Evolutionary conservation across 1,284 basidiomycete species (phyloP).

Genomic region (Trametes versicolor): DNA sequence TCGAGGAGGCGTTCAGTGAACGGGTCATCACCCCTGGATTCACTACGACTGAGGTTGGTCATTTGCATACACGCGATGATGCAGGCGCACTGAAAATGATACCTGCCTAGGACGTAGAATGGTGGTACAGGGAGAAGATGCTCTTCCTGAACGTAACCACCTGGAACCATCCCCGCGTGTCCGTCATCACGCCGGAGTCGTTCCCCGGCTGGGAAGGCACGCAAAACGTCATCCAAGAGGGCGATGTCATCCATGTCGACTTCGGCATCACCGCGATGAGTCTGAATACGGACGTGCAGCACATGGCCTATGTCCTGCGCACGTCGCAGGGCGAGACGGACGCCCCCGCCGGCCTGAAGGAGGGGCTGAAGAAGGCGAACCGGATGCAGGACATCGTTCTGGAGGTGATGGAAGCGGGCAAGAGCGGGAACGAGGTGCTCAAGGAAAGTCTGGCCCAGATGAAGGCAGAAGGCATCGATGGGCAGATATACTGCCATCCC

Average conservation of each 20-base stretch:
- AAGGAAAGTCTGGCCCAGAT: constrained; percentile 52
- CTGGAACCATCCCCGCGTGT: constrained; percentile 63
- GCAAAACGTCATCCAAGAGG: constrained; percentile 52
- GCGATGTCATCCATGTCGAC: constrained; percentile 64
- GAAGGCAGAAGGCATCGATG: constrained; percentile 54
- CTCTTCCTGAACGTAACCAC: constrained; percentile 57
- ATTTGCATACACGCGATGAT: background rate
- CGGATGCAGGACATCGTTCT: constrained; percentile 61
- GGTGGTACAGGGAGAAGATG: constrained; percentile 67
- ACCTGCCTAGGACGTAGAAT: constrained; percentile 55
- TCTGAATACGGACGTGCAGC: constrained; percentile 65
- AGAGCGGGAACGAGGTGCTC: constrained; percentile 60
- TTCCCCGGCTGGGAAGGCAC: constrained; percentile 58
- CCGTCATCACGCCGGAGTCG: constrained; percentile 54
- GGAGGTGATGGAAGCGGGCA: constrained; percentile 54
- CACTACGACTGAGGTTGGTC: constrained; percentile 55
- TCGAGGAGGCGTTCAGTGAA: constrained; percentile 61
- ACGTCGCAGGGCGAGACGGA: constrained; percentile 50
- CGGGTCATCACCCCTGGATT: constrained; percentile 51
- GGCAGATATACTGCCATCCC: constrained; percentile 62
- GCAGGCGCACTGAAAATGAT: background rate
- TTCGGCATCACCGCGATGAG: constrained; percentile 64
- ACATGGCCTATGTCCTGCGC: constrained; percentile 64
- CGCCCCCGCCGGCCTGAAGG: constrained; percentile 53
- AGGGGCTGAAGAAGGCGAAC: constrained; percentile 57